Conservation (phyloP, 768 basidiomycete species). For the Collybia sp. region DNA sequence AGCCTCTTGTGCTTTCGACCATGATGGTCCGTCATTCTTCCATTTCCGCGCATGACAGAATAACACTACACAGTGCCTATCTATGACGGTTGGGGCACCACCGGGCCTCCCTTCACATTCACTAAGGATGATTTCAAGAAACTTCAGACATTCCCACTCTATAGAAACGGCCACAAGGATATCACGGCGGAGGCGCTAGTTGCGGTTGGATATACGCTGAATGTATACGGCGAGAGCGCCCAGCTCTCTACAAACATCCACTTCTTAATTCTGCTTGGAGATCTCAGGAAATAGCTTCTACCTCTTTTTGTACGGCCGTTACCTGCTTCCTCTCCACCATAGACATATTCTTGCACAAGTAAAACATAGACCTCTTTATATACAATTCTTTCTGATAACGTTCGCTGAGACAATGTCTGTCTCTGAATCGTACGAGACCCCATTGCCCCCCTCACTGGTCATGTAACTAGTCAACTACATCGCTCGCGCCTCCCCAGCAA, state of each 20-base stretch:
- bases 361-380: no score
- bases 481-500: no score
- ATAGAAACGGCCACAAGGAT: not conserved
- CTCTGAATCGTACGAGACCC: no score
- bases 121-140: not conserved
- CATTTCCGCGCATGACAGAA: no score
- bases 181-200: not conserved
- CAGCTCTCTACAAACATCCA: not conserved
- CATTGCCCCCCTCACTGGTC: no score
- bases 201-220: not conserved
- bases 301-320: no score
- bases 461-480: no score
- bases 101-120: not conserved
- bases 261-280: not conserved
- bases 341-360: no score
- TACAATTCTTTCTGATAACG: no score
- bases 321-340: no score
- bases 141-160: not conserved
- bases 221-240: not conserved
- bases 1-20: not conserved
- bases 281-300: no score
- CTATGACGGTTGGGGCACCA: not conserved
- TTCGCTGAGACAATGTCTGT: no score
- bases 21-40: not conserved
- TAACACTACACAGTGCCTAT: not conserved